Evolutionary conservation across 257 asterid species (phyloP), one percentile per base, ranked within the genome.

Genomic region (Rhazya stricta): DNA sequence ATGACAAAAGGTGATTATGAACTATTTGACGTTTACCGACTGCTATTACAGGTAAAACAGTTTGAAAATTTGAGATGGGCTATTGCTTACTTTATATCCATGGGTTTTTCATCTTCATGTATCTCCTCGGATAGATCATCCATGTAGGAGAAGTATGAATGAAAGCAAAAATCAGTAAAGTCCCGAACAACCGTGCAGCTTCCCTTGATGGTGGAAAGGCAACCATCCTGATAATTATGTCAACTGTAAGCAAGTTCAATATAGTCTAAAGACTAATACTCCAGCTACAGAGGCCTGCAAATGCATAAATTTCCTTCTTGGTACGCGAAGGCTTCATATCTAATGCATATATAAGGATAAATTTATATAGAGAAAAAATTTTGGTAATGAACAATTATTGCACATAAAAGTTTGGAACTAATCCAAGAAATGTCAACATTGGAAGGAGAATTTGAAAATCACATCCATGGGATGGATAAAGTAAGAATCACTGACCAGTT

Each of bases 91-190:
- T 82, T 86, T 84, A 91, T 84, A 62, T 93, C 97, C 45, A 87
- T 74, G 2, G 92, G 93, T 43, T 85, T 87, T 84, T 88, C 91
- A 63, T 87, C 89, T 76, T 83, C 82, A 0, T 67, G 81, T 73
- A 87, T 84, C 65, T 89, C 94, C 82, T 82, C 90, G 27, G 86
- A 78, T 37, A 94, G 85, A 77, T 91, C 97, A 76, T 94, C 94
- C 97, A 94, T 94, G 85, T 76, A 94, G 79, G 97, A 90, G 86
- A 91, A 90, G 81, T 94, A 94, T 11, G 97, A 91, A 70, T 94
- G 96, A 85, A 90, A 94, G 85, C 98, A 94, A 79, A 94, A 89
- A 84, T 93, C 98, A 0, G 90, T 90, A 21, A 93, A 90, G 79
- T 94, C 96, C 34, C 88, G 81, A 15, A 91, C 97, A 27, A 82